Percentiles rank a stretch among this genome's conserved stretches.
These are phyloP conservation scores for Dissophora ornata DNA, from an alignment of 192 early-diverging fungal genomes.

Conservation along the genomic window DNA sequence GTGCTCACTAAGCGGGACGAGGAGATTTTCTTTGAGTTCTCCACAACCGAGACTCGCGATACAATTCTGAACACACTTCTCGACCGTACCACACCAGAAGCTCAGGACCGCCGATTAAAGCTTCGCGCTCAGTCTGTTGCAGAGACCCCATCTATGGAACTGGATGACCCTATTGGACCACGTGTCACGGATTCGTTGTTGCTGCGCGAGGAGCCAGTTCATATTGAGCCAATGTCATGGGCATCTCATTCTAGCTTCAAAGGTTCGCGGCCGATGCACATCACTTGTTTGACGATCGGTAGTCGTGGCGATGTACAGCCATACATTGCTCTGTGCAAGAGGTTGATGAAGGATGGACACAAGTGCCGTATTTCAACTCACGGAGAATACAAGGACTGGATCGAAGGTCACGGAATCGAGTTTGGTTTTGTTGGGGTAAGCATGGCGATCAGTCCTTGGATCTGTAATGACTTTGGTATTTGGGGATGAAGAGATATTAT, in stretches of 20 bases:
- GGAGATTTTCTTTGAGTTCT: constrained; percentile 72
- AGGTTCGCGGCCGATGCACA: constrained; percentile 61
- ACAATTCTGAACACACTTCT: constrained; percentile 37
- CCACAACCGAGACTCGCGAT: constrained; percentile 39
- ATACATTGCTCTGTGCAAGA: constrained; percentile 75
- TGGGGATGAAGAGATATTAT: no score
- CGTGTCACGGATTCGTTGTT: constrained; percentile 31
- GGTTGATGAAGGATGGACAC: constrained; percentile 71
- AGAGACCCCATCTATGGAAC: constrained; percentile 33
- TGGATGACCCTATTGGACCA: constrained; percentile 39
- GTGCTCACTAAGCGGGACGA: constrained; percentile 60
- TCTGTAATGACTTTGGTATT: no score
- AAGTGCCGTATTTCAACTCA: constrained; percentile 75
- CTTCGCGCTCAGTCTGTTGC: constrained; percentile 29
- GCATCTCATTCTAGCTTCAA: constrained; percentile 33
- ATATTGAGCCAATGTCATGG: constrained; percentile 41
- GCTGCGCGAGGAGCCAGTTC: constrained; percentile 45
- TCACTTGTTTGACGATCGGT: constrained; percentile 79
- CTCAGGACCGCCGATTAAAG: constrained; percentile 25
- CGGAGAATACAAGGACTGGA: constrained; percentile 71
- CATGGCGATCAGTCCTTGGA: no score
- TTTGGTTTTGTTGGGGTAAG: constrained; percentile 75
- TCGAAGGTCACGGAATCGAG: constrained; percentile 74
- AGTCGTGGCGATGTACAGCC: constrained; percentile 83
- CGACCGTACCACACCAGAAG: constrained; percentile 26